A percentile compares a stretch with the other conserved stretches of the same genome.
These are phyloP conservation scores for Krasilnikovozyma curviuscula DNA, from an alignment of 768 basidiomycete species.

Conservation along the genomic window DNA sequence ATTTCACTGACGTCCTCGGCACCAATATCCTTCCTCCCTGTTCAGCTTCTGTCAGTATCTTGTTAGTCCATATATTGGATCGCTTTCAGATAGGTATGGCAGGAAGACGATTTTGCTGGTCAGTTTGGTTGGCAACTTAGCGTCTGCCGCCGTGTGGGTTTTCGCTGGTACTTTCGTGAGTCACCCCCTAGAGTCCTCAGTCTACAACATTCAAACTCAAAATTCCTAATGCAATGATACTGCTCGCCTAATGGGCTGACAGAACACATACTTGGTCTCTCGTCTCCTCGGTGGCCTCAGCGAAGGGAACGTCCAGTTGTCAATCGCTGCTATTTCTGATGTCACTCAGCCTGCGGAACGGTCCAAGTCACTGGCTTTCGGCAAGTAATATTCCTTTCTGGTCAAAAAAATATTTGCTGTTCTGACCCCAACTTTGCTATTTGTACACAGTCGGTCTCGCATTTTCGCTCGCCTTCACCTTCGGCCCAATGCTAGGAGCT, in stretches of 20 bases:
- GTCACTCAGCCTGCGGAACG: conserved; percentile 62
- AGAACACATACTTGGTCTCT: conserved; percentile 62
- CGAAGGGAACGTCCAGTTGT: conserved; percentile 93
- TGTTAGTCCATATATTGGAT: conserved; percentile 61
- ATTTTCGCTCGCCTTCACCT: conserved; percentile 73
- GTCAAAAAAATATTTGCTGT: no score
- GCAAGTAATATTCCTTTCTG: no score
- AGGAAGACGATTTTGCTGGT: conserved; percentile 61
- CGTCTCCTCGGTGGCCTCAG: conserved; percentile 80
- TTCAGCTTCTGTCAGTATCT: conserved; percentile 37
- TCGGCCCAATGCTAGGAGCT: conserved; percentile 79
- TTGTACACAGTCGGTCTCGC: conserved; percentile 96
- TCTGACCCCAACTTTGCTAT: no score
- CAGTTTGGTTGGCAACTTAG: conserved; percentile 82
- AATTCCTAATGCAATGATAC: neutral
- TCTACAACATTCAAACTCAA: neutral
- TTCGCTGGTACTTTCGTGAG: conserved; percentile 62
- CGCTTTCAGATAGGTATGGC: conserved; percentile 75
- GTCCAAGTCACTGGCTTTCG: conserved; percentile 65
- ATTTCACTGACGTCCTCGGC: no score
- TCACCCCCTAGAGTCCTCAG: neutral
- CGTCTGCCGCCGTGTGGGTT: conserved; percentile 66
- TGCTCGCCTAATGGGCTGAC: neutral
- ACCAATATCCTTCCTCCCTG: no score
- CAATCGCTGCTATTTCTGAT: conserved; percentile 86